Percentiles rank a stretch among this genome's conserved stretches.
These are phyloP conservation scores for Solanum hybrid DNA, from an alignment of 305 asterid genomes.

Conservation along the genomic window DNA sequence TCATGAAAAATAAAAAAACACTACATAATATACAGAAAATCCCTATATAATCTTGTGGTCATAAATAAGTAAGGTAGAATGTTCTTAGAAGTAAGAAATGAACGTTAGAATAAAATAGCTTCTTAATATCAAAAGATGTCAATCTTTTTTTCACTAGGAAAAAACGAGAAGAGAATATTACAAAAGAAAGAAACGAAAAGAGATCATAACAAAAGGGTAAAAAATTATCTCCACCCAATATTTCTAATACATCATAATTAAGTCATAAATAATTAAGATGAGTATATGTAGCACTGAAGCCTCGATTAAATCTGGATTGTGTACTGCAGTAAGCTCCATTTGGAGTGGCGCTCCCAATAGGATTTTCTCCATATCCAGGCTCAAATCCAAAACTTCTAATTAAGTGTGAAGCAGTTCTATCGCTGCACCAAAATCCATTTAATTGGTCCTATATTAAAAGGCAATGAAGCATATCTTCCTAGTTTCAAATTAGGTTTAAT, in stretches of 20 bases:
- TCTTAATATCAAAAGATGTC: background rate
- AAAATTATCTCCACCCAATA: background rate
- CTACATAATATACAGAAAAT: background rate
- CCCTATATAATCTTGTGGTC: background rate
- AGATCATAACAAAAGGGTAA: background rate
- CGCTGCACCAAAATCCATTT: background rate
- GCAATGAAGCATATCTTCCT: background rate
- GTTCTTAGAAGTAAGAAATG: background rate
- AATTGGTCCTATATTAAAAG: background rate
- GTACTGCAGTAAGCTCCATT: background rate
- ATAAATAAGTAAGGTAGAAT: background rate
- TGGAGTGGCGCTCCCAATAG: background rate
- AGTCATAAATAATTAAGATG: background rate
- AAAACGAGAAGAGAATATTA: background rate
- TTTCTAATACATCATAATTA: background rate
- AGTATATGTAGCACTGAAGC: background rate
- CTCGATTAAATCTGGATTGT: fast-evolving
- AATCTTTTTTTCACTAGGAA: background rate
- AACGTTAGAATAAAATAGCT: background rate
- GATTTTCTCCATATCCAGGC: background rate
- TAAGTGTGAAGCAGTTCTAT: fast-evolving
- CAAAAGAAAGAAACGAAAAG: background rate
- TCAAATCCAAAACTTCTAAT: fast-evolving
- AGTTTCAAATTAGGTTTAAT: background rate
- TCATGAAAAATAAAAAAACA: background rate